Evolutionary conservation across 371 early-diverging fungal genomes (phyloP).

Genomic region (Smittium mucronatum): DNA sequence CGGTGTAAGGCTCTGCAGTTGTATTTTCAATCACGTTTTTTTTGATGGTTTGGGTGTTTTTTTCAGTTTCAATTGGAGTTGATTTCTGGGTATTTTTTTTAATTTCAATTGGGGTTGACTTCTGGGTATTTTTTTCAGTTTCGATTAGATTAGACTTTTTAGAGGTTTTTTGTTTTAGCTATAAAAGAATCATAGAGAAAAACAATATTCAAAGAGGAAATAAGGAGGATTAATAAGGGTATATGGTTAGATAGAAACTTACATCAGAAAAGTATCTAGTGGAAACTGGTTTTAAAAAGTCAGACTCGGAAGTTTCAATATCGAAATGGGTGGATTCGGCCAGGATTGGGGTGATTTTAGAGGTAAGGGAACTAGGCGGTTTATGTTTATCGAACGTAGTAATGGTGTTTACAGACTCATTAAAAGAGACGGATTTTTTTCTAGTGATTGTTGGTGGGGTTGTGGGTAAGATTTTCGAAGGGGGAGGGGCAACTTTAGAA

Average conservation of each 20-base stretch:
- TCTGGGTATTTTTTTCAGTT: too few relatives aligned
- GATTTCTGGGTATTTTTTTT: too few relatives aligned
- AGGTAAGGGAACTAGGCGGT: not conserved
- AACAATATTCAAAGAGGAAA: too few relatives aligned
- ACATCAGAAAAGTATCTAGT: not conserved
- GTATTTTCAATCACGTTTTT: not conserved
- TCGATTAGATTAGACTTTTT: too few relatives aligned
- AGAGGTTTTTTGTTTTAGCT: too few relatives aligned
- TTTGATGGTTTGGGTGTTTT: not conserved
- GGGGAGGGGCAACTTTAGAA: not conserved
- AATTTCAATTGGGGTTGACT: too few relatives aligned
- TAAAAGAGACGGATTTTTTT: conserved; percentile 9
- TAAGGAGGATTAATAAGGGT: too few relatives aligned
- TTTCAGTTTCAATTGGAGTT: not conserved
- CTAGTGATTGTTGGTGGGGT: not conserved
- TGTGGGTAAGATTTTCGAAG: not conserved
- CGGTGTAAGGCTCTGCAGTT: not conserved
- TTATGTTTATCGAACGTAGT: not conserved
- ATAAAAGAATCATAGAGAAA: too few relatives aligned
- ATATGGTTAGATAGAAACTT: not conserved
- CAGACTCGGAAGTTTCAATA: not conserved
- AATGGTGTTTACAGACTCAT: conserved; percentile 5
- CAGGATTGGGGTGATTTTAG: too few relatives aligned
- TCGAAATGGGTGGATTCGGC: too few relatives aligned
- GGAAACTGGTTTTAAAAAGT: not conserved